Evolutionary conservation across 257 asterid genomes (phyloP), one percentile per base, ranked within the genome.

Genomic region (Linaria vulgaris): DNA sequence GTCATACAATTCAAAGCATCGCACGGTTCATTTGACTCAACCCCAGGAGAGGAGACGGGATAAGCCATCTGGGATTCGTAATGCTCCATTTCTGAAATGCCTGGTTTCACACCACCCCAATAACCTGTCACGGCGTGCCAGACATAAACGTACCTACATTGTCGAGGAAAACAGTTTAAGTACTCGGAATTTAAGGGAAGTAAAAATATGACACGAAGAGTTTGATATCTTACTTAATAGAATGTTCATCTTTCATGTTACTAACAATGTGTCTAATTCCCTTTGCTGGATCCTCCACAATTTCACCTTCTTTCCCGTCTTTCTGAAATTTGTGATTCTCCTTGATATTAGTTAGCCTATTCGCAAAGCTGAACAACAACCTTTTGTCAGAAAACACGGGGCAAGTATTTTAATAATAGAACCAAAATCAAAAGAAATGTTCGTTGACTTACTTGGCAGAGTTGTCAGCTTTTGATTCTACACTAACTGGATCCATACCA

Each of bases 111-210:
- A 20, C 98, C 95, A 0, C 98, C 98, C 96, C 96, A 88, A 49
- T 91, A 91, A 3, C 98, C 98, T 2, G 95, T 64, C 34, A 91
- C 59, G 0, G 96, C 98, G 24, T 91, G 98, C 98, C 98, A 91
- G 22, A 86, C 78, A 6, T 84, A 91, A 43, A 82, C 96, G 66
- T 83, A 87, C 75, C 95, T 84, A 43, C 34, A 64, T 12, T 21
- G 60, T 12, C 9, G 1, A 54, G 19, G 10, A 27, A 21, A n/a
- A 51, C 14, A 41, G 16, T n/a, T 9, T 37, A 61, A 19, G 19
- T 66, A 56, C 10, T 0, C 6, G 19, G 50, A 56, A 16, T 10
- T 17, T 45, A 38, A 20, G 30, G 48, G 1, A 27, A 12, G 31
- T 22, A 30, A 44, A 59, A 62, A 61, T n/a, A 34, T 27, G 34